phyloP scores from a whole-genome alignment of 768 basidiomycete species.

The Amanita inopinata region DNA sequence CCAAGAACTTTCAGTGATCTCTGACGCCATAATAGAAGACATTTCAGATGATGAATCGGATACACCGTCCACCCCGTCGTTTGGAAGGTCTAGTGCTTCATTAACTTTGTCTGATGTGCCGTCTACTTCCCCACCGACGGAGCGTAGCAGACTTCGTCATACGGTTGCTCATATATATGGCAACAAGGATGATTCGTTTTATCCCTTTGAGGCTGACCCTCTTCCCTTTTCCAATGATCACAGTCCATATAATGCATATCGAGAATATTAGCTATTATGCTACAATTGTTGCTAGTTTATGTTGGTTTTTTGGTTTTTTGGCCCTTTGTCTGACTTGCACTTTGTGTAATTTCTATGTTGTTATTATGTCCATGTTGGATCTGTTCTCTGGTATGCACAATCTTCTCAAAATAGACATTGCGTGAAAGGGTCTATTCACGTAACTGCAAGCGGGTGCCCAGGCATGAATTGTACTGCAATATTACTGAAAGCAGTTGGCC shows the following conservation, averaged over 20 bases:
- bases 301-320: slow-evolving; percentile 16
- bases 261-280: slow-evolving; percentile 49
- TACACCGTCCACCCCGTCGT: slow-evolving; percentile 49
- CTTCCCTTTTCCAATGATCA: slow-evolving; percentile 55
- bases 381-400: background rate
- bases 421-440: background rate
- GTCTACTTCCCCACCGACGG: slow-evolving; percentile 38
- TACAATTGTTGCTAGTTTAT: slow-evolving; percentile 20
- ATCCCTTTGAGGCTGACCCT: slow-evolving; percentile 60
- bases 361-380: slow-evolving; percentile 1
- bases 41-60: slow-evolving; percentile 83
- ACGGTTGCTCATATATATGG: slow-evolving; percentile 51
- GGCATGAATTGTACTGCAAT: slow-evolving; percentile 41
- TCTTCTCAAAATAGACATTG: background rate
- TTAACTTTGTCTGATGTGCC: slow-evolving; percentile 42
- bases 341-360: slow-evolving; percentile 3
- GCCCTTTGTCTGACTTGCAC: slow-evolving; percentile 7
- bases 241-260: slow-evolving; percentile 44
- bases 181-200: slow-evolving; percentile 49
- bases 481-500: slow-evolving; percentile 61
- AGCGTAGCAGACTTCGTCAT: slow-evolving; percentile 39
- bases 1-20: slow-evolving; percentile 62
- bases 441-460: background rate
- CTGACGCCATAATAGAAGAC: slow-evolving; percentile 70
- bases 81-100: slow-evolving; percentile 48